Conservation (phyloP, 495 filamentous ascomycete genomes). For the Xylaria flabelliformis region DNA sequence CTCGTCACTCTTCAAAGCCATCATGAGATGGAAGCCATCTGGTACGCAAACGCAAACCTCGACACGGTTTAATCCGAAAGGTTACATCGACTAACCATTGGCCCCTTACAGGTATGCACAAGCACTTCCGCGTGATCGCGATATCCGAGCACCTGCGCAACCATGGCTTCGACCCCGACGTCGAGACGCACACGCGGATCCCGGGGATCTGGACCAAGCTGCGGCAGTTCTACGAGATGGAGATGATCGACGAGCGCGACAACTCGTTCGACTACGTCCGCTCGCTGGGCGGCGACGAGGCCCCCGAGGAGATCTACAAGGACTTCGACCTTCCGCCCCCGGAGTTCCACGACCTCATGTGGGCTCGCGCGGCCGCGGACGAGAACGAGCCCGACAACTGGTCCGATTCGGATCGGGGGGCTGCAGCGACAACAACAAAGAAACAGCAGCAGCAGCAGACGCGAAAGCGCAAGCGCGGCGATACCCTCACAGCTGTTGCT, state of each 20-base stretch:
- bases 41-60: slow-evolving; percentile 62
- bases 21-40: slow-evolving; percentile 91
- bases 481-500: slow-evolving; percentile 28
- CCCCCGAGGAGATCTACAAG: slow-evolving; percentile 59
- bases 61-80: too few relatives aligned
- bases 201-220: slow-evolving; percentile 93
- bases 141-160: slow-evolving; percentile 85
- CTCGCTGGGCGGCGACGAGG: slow-evolving; percentile 56
- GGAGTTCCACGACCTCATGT: slow-evolving; percentile 79
- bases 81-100: too few relatives aligned
- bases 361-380: slow-evolving; percentile 66
- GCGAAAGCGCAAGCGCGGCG: slow-evolving; percentile 58
- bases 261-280: slow-evolving; percentile 70
- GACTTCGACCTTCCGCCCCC: slow-evolving; percentile 80
- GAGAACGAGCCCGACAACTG: slow-evolving; percentile 62
- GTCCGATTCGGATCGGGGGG: slow-evolving; percentile 54
- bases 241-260: slow-evolving; percentile 85
- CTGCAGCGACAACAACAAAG: slow-evolving; percentile 31
- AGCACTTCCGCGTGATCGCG: slow-evolving; percentile 93
- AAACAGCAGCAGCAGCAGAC: slow-evolving; percentile 27
- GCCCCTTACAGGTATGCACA: slow-evolving; percentile 80
- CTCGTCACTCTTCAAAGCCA: slow-evolving; percentile 84
- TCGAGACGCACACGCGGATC: slow-evolving; percentile 80
- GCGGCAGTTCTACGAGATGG: slow-evolving; percentile 81
- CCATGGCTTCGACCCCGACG: slow-evolving; percentile 77